Base-by-base conservation (phyloP, 768 basidiomycete genomes). In the Naganishia friedmannii region DNA sequence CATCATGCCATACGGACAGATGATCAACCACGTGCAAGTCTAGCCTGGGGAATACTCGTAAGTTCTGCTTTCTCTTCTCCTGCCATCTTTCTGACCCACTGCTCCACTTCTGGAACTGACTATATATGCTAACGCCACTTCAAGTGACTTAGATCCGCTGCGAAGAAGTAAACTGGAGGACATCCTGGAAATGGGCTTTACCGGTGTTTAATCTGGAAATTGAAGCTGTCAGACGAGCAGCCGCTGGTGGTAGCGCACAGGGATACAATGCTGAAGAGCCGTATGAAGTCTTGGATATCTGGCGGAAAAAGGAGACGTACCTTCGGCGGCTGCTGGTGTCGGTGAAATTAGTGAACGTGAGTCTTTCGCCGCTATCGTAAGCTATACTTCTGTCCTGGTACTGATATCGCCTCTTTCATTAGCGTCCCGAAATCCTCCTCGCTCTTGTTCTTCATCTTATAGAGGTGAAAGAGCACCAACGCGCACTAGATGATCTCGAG, bases 401-500 rank as follows among this genome's bases (percentile, higher is more conserved):
- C 37, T 56, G 29, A 55, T 56, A 32, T 54, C 53, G n/a, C n/a
- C 29, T 1, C 3, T 28, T 46, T 0, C 1, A 12, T 37, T 29
- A 95, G 93, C 87, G 86, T 75, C 89, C 91, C 79, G 72, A 81
- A 29, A 87, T 95, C 51, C 83, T 96, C 12, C 86, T 87, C 74
- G 92, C 94, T 76, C 81, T 94, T 3, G 82, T 90, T 12, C 84
- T 92, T 29, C 84, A 86, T 37, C 83, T 93, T 26, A 86, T 93
- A 68, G 74, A 85, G 23, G 78, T 84, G 23, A 85, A 83, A 5
- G 84, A 84, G 75, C 84, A 89, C 74, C 84, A 84, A 68, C 87
- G 88, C 66, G 93, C 93, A 0, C 82, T 93, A 67, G 89, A 92
- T 71, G 91, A 96, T 77, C 82, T 95, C 15, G 91, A 93, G 77